A percentile compares a stretch with the other conserved stretches of the same genome.
These are phyloP conservation scores for Colletotrichum viniferum DNA, from an alignment of 2,329 filamentous ascomycete genomes.

Conservation along the genomic window DNA sequence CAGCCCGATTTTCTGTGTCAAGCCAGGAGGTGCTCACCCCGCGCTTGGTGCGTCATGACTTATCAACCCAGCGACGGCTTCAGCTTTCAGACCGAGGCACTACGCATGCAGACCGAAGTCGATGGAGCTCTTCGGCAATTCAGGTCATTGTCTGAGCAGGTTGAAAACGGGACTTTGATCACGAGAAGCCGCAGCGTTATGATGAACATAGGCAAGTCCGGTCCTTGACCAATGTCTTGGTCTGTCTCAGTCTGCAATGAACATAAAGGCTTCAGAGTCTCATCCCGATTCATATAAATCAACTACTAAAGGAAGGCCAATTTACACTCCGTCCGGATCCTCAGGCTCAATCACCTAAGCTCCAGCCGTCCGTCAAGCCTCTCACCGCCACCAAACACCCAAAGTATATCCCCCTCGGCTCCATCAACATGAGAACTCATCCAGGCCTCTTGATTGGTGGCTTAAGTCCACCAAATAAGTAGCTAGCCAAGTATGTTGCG, in stretches of 20 bases:
- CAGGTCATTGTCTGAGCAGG: neutral
- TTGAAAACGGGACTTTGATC: neutral
- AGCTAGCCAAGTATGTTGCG: accelerated
- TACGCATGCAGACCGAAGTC: neutral
- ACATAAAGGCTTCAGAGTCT: no score
- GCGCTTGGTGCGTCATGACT: neutral
- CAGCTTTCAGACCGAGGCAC: neutral
- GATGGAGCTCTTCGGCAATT: neutral
- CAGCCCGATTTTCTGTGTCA: neutral
- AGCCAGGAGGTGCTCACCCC: neutral
- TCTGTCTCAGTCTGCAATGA: no score
- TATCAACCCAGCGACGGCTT: neutral
- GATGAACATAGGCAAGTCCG: accelerated
- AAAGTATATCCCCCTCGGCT: no score
- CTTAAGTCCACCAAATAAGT: accelerated
- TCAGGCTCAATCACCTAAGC: accelerated
- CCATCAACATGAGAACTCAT: no score
- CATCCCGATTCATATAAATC: no score
- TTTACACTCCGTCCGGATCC: no score
- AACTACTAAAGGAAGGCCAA: no score
- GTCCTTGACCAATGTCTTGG: no score
- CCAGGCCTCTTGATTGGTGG: no score
- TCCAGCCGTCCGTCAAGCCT: accelerated
- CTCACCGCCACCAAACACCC: no score
- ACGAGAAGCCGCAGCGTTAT: neutral